A percentile compares a stretch with the other conserved stretches of the same genome.
These are phyloP conservation scores for Tephrocybe rancida DNA, from an alignment of 768 basidiomycete genomes.

Conservation along the genomic window DNA sequence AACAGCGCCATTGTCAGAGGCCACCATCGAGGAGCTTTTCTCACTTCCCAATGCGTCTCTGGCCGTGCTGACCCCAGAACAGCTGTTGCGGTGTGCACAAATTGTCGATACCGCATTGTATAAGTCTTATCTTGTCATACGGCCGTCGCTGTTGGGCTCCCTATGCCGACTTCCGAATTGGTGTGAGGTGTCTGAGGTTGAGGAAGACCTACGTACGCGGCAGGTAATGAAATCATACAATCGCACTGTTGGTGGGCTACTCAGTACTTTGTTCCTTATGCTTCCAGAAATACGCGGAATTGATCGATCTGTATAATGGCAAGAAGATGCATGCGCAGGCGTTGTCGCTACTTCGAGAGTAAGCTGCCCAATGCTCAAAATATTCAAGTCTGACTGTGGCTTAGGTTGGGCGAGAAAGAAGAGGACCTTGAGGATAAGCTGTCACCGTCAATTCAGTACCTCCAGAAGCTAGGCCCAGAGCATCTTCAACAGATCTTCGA, in stretches of 20 bases:
- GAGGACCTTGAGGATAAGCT: conserved; percentile 79
- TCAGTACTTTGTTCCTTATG: conserved; percentile 2
- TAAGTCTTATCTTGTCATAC: conserved; percentile 85
- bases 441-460: conserved; percentile 81
- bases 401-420: conserved; percentile 81
- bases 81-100: conserved; percentile 87
- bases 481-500: conserved; percentile 82
- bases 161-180: conserved; percentile 92
- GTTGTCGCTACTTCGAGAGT: conserved; percentile 83
- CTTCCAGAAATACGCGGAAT: conserved; percentile 83
- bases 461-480: conserved; percentile 87
- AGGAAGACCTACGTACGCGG: conserved; percentile 78
- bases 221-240: conserved; percentile 53
- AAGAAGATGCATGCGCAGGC: conserved; percentile 96
- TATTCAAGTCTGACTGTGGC: not conserved
- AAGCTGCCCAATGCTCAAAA: conserved; percentile 26
- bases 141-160: conserved; percentile 80
- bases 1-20: conserved; percentile 70
- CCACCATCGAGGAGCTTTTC: conserved; percentile 75
- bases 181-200: conserved; percentile 95
- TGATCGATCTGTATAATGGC: conserved; percentile 89
- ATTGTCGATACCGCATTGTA: conserved; percentile 95
- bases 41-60: conserved; percentile 77
- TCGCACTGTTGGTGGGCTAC: not conserved
- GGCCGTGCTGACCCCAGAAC: conserved; percentile 73